A percentile compares a stretch with the other conserved stretches of the same genome.
These are phyloP conservation scores for Mycena galericulata DNA, from an alignment of 768 basidiomycete species.

Conservation along the genomic window DNA sequence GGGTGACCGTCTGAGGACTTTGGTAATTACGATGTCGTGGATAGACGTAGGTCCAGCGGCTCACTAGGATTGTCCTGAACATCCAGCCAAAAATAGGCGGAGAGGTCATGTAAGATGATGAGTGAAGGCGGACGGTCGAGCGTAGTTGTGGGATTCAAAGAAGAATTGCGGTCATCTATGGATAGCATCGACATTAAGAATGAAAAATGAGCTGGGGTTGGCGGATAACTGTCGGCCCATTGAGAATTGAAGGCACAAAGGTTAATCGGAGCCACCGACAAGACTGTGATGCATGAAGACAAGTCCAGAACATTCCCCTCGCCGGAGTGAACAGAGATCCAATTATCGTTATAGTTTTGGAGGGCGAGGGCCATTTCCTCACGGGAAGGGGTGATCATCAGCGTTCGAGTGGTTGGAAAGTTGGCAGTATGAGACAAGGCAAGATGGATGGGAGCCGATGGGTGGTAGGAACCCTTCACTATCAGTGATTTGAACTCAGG, in stretches of 20 bases:
- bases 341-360: constrained; percentile 63
- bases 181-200: constrained; percentile 59
- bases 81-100: constrained; percentile 60
- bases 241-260: constrained; percentile 23
- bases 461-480: constrained; percentile 70
- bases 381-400: constrained; percentile 69
- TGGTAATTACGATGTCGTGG: constrained; percentile 5
- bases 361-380: constrained; percentile 56
- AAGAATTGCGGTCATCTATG: constrained; percentile 34
- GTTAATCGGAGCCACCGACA: constrained; percentile 58
- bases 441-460: constrained; percentile 79
- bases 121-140: constrained; percentile 56
- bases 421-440: constrained; percentile 61
- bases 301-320: constrained; percentile 50
- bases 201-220: constrained; percentile 66
- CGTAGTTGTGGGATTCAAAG: constrained; percentile 42
- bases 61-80: constrained; percentile 40
- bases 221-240: constrained; percentile 65
- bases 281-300: constrained; percentile 60
- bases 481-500: constrained; percentile 71
- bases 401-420: constrained; percentile 45
- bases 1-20: constrained; percentile 33
- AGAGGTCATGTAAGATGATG: constrained; percentile 72
- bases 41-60: constrained; percentile 4
- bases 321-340: constrained; percentile 59